Base-by-base conservation (phyloP, 1,139 yeast genomes). In the Zygosaccharomyces sapae region DNA sequence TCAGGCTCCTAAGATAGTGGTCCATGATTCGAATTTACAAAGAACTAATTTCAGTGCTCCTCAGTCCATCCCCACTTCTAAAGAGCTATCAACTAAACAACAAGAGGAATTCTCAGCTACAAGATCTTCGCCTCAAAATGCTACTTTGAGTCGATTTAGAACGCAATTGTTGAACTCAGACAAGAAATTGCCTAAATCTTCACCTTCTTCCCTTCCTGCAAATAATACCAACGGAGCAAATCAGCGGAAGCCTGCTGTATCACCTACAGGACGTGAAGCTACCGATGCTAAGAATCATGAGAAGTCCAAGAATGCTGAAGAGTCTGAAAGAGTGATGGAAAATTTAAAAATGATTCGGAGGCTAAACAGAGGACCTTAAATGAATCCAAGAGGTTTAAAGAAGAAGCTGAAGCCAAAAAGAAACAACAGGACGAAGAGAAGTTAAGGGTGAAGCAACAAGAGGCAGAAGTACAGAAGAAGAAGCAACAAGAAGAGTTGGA, bases 311-410 rank as follows among this genome's bases (percentile, higher is more conserved):
- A 24, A 16, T 9, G 9, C 19, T 13, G 43, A 29, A 5, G 46
- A 45, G 13, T 12, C 12, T 20, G 34, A 34, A 16, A 33, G 36
- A 13, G 40, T 36, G n/a, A 44, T 35, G 29, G 51, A 48, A 18
- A 43, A 40, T 9, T 41, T 24, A 36, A 40, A 42, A 41, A 41
- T 3, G 52, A 38, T 22, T 59, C 1, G 57, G 58, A 25, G 55
- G 60, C 47, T n/a, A 46, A 36, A 27, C 47, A 48, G 25, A 53
- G 41, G 13, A 43, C 52, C 8, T 22, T 19, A 20, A 37, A 29
- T 24, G 44, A 33, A 25, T 7, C 34, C 9, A 42, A 43, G 31
- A 36, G 33, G 37, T 25, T 45, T 46, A 31, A 53, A 49, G 30
- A 52, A 50, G 33, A 38, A 24, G 34, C 31, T 27, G 25, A 18